Percentiles rank a stretch among this genome's conserved stretches.
Evolutionary conservation across 306 rosid species (phyloP).

Genomic region (Ceratonia siliqua): DNA sequence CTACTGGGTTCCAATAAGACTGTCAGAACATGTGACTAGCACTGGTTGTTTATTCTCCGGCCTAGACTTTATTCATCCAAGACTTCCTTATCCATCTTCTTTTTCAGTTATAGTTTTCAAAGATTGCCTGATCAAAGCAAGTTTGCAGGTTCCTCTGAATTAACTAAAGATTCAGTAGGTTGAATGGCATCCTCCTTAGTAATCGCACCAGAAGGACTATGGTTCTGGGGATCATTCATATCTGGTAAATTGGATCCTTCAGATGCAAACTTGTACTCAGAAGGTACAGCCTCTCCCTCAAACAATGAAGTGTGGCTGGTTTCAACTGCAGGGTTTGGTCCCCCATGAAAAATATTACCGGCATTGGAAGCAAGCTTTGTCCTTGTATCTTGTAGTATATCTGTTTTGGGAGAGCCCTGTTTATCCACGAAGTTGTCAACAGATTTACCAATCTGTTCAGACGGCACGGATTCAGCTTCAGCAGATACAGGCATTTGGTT

Average conservation of each 20-base stretch:
- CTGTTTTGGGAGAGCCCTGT: constrained; percentile 10
- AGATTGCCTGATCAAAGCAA: neutral
- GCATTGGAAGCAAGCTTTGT: neutral
- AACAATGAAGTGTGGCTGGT: neutral
- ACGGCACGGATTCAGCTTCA: constrained; percentile 36
- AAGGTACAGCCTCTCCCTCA: constrained; percentile 11
- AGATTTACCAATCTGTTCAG: constrained; percentile 1
- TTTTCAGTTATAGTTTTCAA: neutral
- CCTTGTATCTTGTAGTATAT: neutral
- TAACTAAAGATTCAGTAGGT: constrained; percentile 28
- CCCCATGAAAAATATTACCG: neutral
- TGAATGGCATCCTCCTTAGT: constrained; percentile 14
- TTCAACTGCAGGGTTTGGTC: neutral
- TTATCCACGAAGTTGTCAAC: constrained; percentile 24
- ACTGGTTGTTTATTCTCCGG: constrained; percentile 10
- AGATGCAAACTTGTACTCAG: constrained; percentile 28
- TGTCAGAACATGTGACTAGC: neutral
- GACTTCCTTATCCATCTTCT: neutral
- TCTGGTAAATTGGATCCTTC: constrained; percentile 22
- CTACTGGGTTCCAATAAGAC: neutral
- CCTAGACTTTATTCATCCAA: neutral
- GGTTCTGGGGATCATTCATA: constrained; percentile 6
- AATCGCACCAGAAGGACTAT: constrained; percentile 26
- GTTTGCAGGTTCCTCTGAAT: neutral
- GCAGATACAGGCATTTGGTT: constrained; percentile 38